These are phyloP conservation scores for Trichoderma atroviride DNA, from an alignment of 2,329 filamentous ascomycete genomes.

Conservation along the genomic window DNA sequence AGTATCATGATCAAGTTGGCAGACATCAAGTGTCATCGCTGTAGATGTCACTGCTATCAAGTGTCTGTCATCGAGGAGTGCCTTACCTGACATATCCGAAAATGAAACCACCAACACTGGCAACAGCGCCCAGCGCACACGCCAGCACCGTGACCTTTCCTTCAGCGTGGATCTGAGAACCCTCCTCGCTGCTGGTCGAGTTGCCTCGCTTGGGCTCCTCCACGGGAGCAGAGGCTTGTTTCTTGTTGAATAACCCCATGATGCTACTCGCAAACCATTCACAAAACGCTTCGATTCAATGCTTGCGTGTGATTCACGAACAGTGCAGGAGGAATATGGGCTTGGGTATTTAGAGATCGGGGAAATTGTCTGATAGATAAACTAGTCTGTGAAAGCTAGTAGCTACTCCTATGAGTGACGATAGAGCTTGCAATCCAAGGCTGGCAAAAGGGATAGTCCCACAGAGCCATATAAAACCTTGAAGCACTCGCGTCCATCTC, in stretches of 20 bases:
- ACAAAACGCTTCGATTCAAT: background rate
- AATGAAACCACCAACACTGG: slow-evolving; percentile 17
- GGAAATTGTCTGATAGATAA: slow-evolving; percentile 19
- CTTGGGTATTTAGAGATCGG: background rate
- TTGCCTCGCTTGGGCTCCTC: slow-evolving; percentile 10
- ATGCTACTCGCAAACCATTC: slow-evolving; percentile 11
- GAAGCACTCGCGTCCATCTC: slow-evolving; percentile 22
- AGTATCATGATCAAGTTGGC: background rate
- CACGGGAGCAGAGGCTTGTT: background rate
- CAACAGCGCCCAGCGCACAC: slow-evolving; percentile 20
- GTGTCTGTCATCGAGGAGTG: background rate
- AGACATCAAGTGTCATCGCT: background rate
- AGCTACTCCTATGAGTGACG: background rate
- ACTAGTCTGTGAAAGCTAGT: slow-evolving; percentile 11
- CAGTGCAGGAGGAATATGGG: background rate
- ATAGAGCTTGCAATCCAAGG: slow-evolving; percentile 3
- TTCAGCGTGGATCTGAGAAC: background rate
- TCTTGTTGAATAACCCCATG: slow-evolving; percentile 16
- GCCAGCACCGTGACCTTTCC: slow-evolving; percentile 15
- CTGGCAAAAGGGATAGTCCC: slow-evolving; percentile 15
- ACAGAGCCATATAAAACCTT: slow-evolving; percentile 13
- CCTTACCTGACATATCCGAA: slow-evolving; percentile 24
- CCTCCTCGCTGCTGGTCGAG: slow-evolving; percentile 6
- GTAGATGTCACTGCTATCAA: background rate
- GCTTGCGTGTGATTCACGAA: background rate